Evolutionary conservation across 768 basidiomycete species (phyloP).

Genomic region (Pluteus cervinus): DNA sequence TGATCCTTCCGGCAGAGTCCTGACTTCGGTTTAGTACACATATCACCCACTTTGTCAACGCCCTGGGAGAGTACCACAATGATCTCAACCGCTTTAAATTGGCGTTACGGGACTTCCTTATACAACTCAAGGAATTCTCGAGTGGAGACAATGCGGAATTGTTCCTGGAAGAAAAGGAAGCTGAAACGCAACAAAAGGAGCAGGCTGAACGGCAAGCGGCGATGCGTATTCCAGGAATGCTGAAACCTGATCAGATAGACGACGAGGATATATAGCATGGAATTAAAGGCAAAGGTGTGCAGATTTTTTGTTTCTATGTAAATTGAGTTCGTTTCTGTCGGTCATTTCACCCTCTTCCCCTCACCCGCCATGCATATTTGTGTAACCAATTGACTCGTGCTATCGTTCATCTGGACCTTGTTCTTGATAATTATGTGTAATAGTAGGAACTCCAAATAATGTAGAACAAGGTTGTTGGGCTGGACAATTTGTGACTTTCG

Average conservation of each 20-base stretch:
- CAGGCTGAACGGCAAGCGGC: constrained; percentile 84
- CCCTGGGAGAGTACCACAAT: constrained; percentile 65
- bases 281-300: constrained; percentile 27
- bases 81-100: constrained; percentile 91
- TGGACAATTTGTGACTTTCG: too few relatives aligned
- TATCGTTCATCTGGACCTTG: too few relatives aligned
- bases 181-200: constrained; percentile 69
- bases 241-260: constrained; percentile 92
- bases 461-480: too few relatives aligned
- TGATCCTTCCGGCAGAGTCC: constrained; percentile 8
- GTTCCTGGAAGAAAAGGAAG: constrained; percentile 91
- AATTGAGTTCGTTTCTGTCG: constrained; percentile 19
- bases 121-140: constrained; percentile 96
- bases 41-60: constrained; percentile 62
- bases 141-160: constrained; percentile 85
- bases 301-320: constrained; percentile 20
- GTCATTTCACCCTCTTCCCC: constrained; percentile 17
- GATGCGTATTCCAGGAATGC: constrained; percentile 94
- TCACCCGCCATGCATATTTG: too few relatives aligned
- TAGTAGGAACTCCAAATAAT: too few relatives aligned
- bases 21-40: constrained; percentile 44
- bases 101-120: constrained; percentile 93
- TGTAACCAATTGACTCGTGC: too few relatives aligned
- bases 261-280: constrained; percentile 88
- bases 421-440: too few relatives aligned